Evolutionary conservation across 2,329 filamentous ascomycete genomes (phyloP).

Genomic region (Thelonectria olida): DNA sequence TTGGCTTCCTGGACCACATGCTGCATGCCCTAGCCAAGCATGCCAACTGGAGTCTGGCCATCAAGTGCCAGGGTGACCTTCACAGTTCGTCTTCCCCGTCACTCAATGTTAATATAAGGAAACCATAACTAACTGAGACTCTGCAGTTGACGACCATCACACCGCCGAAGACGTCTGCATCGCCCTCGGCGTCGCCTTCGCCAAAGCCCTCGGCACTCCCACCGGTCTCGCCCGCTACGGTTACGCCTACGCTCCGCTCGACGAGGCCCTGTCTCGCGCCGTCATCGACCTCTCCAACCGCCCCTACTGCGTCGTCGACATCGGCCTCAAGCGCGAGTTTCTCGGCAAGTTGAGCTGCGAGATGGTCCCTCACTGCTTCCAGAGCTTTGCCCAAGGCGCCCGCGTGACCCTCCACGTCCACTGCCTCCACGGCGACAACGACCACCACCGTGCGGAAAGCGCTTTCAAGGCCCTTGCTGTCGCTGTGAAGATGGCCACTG

Average conservation of each 20-base stretch:
- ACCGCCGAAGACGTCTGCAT: conserved; percentile 96
- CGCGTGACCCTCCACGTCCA: conserved; percentile 96
- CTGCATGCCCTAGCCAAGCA: conserved; percentile 96
- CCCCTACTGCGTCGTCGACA: conserved; percentile 83
- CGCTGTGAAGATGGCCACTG: conserved; percentile 81
- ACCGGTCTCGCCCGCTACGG: conserved; percentile 90
- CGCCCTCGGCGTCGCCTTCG: conserved; percentile 87
- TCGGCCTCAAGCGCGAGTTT: conserved; percentile 89
- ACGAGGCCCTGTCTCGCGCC: conserved; percentile 92
- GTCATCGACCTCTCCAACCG: conserved; percentile 96
- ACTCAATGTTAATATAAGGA: background rate
- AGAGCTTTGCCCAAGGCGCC: conserved; percentile 92
- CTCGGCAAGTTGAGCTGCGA: conserved; percentile 93
- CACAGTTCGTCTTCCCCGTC: conserved; percentile 73
- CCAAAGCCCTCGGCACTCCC: conserved; percentile 78
- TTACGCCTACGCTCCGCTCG: conserved; percentile 89
- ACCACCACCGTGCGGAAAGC: conserved; percentile 95
- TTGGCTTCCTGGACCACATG: conserved; percentile 99
- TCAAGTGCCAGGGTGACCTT: conserved; percentile 87
- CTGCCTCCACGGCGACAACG: conserved; percentile 88
- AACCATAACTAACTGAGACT: conserved; percentile 7
- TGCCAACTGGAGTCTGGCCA: conserved; percentile 87
- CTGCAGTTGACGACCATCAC: conserved; percentile 94
- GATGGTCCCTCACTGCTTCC: conserved; percentile 96
- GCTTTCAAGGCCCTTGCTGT: conserved; percentile 97